Conservation (phyloP, 345 rosid species). For the Leavenworthia alabamica region DNA sequence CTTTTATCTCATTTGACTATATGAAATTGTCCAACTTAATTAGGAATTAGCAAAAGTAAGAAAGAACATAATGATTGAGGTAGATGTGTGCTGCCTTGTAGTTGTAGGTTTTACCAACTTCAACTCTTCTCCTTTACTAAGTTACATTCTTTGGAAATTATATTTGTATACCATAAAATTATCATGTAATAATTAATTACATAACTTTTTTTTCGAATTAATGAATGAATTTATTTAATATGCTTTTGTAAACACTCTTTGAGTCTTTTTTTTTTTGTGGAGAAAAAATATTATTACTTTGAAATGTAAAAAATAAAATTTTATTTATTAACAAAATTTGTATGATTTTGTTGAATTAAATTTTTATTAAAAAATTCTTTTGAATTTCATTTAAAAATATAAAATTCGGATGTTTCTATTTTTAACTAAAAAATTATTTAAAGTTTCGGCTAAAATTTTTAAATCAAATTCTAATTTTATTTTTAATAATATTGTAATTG, state of each 20-base stretch:
- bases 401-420: too few species aligned
- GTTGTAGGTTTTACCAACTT: constrained; percentile 24
- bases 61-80: constrained; percentile 15
- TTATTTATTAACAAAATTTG: too few species aligned
- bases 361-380: too few species aligned
- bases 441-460: too few species aligned
- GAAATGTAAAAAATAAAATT: too few species aligned
- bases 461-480: too few species aligned
- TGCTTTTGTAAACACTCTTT: not conserved
- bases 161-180: not conserved
- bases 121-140: not conserved
- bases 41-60: constrained; percentile 10
- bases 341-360: too few species aligned
- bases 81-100: constrained; percentile 14
- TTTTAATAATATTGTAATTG: too few species aligned
- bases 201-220: not conserved
- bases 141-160: not conserved
- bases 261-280: not conserved
- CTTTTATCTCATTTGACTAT: not conserved
- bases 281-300: not conserved
- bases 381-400: too few species aligned
- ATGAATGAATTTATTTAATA: not conserved
- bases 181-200: not conserved
- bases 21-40: not conserved
- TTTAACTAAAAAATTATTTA: too few species aligned